Percentiles rank a stretch among this genome's conserved stretches.
These are phyloP conservation scores for Cyclanthera cordifolia DNA, from an alignment of 306 rosid species.

Conservation along the genomic window DNA sequence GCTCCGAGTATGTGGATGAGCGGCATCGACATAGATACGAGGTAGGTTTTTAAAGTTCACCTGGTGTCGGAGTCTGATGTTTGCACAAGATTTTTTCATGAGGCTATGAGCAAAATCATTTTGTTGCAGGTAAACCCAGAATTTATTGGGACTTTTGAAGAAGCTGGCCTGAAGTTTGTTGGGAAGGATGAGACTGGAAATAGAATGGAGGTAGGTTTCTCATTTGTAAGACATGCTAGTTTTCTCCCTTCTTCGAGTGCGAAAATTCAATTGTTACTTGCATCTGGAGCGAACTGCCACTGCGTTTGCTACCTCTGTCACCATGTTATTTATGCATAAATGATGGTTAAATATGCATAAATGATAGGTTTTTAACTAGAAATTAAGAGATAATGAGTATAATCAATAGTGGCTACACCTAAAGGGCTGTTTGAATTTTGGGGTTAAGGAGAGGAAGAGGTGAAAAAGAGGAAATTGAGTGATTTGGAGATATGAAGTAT, in stretches of 20 bases:
- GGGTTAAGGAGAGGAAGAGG: too few species aligned
- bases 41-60: conserved; percentile 32
- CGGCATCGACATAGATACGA: conserved; percentile 97
- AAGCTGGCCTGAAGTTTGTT: conserved; percentile 78
- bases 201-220: conserved; percentile 79
- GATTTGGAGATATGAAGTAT: too few species aligned
- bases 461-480: too few species aligned
- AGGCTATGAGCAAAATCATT: not conserved
- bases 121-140: conserved; percentile 78
- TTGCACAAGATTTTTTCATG: conserved; percentile 4
- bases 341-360: too few species aligned
- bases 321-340: not conserved
- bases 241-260: conserved; percentile 12
- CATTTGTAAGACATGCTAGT: conserved; percentile 16
- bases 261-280: conserved; percentile 13
- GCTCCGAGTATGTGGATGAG: conserved; percentile 74
- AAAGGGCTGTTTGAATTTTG: too few species aligned
- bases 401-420: too few species aligned
- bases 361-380: too few species aligned
- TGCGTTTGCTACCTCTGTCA: not conserved
- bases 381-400: too few species aligned
- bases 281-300: not conserved
- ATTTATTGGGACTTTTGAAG: conserved; percentile 54
- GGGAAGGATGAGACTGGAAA: conserved; percentile 90
- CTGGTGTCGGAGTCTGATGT: not conserved